Evolutionary conservation across 1,284 basidiomycete species (phyloP), one percentile per base, ranked within the genome.

Genomic region (Moniliella sp.): DNA sequence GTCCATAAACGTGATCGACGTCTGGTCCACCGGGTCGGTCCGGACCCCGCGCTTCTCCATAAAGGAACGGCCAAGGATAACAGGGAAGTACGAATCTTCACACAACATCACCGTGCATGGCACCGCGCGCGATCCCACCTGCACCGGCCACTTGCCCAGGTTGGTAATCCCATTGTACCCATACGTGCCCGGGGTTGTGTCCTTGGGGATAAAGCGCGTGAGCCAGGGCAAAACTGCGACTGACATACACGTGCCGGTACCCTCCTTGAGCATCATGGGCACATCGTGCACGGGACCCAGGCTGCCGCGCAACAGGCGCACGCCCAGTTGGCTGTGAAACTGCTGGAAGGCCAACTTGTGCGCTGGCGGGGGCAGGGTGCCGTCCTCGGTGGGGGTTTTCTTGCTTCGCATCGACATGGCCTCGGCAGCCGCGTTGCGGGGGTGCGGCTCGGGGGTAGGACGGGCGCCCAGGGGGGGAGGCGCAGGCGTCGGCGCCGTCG

Each of bases 161-260:
- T 63, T 79, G 33, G 62, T 62, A 45, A 64, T 63, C 13, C 81
- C 80, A 23, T 23, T 23, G 21, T 23, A n/a, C 21, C n/a, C n/a
- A 23, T 23, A 23, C n/a, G 21, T n/a, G 21, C 21, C 8, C 21
- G 7, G 7, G 8, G 8, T n/a, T 23, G 21, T 23, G 45, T 86
- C 80, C 21, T 68, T 66, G 9, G 82, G 80, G 41, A 94, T 79
- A 56, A 97, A 84, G n/a, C 1, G 77, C 77, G 59, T 93, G 74
- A 48, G 74, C 72, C 42, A 77, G 66, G 0, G 88, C 91, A 57
- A 97, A 97, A 55, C 77, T 76, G 39, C 88, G 72, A 13, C 83
- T 88, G 39, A 97, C 76, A 63, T 97, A 97, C 34, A 94, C 84
- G 51, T 88, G 75, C 15, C 81, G 69, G 63, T 97, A 79, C 88